These are phyloP conservation scores for Orychophragmus violaceus DNA, from an alignment of 345 rosid genomes.

Conservation along the genomic window DNA sequence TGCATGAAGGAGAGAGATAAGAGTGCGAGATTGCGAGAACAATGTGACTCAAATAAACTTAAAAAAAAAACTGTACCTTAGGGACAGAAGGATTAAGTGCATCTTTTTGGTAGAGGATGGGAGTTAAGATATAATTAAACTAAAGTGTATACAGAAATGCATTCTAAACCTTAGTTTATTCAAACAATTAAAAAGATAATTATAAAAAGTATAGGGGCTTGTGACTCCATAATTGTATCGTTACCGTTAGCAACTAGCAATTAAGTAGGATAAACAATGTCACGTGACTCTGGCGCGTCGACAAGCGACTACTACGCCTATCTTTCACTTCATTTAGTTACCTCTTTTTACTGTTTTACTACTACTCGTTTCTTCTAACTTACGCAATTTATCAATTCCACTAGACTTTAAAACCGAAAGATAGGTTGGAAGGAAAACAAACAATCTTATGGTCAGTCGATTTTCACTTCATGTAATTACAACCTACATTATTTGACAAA, in stretches of 20 bases:
- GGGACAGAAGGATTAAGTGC: constrained; percentile 17
- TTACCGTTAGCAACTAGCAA: constrained; percentile 25
- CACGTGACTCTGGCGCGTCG: constrained; percentile 26
- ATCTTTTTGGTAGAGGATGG: constrained; percentile 8
- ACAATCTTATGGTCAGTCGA: too few relatives aligned
- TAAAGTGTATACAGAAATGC: constrained; percentile 1
- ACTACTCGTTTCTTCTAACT: background rate
- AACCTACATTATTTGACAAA: too few relatives aligned
- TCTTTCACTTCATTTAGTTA: background rate
- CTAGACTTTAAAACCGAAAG: too few relatives aligned
- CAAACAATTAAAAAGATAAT: background rate
- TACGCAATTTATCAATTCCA: background rate
- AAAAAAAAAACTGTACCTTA: background rate
- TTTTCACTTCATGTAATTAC: too few relatives aligned
- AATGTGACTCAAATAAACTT: background rate
- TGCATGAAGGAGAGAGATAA: background rate
- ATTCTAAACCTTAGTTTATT: background rate
- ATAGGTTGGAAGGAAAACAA: too few relatives aligned
- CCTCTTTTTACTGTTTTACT: background rate
- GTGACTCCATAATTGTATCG: constrained; percentile 3
- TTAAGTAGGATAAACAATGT: too few relatives aligned
- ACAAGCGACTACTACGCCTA: background rate
- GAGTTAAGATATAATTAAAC: background rate
- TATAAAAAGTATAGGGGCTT: background rate
- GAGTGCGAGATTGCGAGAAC: background rate